phyloP scores from a whole-genome alignment of 2,329 filamentous ascomycete genomes.

The Apiospora sp. region DNA sequence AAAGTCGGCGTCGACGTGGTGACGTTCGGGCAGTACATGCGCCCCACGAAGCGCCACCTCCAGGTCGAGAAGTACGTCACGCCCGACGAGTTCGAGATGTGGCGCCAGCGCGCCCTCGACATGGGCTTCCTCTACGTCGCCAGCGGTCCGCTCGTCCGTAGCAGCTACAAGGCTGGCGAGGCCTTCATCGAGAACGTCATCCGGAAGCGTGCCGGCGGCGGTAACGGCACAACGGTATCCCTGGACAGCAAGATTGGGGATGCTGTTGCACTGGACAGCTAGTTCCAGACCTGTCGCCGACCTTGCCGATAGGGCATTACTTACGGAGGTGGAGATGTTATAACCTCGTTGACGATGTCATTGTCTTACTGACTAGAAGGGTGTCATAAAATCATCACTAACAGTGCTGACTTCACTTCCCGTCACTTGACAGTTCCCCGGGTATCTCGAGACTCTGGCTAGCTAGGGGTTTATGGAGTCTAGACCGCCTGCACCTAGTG shows the following conservation, averaged over 20 bases:
- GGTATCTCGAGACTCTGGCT: not conserved
- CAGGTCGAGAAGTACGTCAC: constrained; percentile 95
- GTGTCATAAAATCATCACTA: not conserved
- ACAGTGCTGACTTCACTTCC: not conserved
- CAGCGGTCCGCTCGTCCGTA: constrained; percentile 89
- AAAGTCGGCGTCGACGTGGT: constrained; percentile 88
- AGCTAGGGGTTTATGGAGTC: not conserved
- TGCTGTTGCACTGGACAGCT: not conserved
- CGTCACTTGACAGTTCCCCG: not conserved
- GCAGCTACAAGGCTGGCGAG: constrained; percentile 97
- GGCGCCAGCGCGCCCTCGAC: constrained; percentile 88
- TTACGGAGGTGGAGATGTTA: too few species aligned
- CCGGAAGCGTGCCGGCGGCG: constrained; percentile 73
- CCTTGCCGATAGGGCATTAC: too few species aligned
- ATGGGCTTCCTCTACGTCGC: constrained; percentile 98
- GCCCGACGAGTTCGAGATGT: constrained; percentile 88
- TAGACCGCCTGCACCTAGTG: not conserved
- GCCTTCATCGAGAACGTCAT: constrained; percentile 99
- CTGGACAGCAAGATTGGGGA: constrained; percentile 18
- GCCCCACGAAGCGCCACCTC: constrained; percentile 96
- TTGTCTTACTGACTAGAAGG: too few species aligned
- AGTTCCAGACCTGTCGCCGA: not conserved
- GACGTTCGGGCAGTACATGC: constrained; percentile 99
- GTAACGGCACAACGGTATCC: constrained; percentile 40
- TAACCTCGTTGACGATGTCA: too few species aligned